phyloP scores from a whole-genome alignment of 768 basidiomycete genomes.

The Lactarius hengduanensis region DNA sequence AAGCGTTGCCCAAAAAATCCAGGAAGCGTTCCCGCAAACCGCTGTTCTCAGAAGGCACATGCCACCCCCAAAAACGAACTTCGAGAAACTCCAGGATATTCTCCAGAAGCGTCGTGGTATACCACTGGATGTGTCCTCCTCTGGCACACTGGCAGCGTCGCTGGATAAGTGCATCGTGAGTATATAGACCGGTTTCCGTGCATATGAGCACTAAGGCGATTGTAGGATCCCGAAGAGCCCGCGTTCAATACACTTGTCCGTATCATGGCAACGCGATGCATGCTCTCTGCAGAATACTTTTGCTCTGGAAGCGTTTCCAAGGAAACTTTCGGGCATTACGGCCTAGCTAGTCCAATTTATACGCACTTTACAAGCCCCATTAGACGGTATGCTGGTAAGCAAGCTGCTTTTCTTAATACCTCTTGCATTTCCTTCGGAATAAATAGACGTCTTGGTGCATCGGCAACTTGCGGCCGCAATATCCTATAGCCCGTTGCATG shows the following conservation, averaged over 20 bases:
- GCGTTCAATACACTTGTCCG: constrained; percentile 97
- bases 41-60: constrained; percentile 90
- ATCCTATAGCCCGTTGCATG: constrained; percentile 76
- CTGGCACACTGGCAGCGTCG: constrained; percentile 83
- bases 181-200: constrained; percentile 23
- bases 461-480: constrained; percentile 92
- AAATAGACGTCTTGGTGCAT: constrained; percentile 84
- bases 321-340: constrained; percentile 95
- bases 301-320: constrained; percentile 90
- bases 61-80: constrained; percentile 89
- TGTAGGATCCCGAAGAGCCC: constrained; percentile 75
- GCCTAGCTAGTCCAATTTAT: constrained; percentile 95
- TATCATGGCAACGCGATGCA: constrained; percentile 98
- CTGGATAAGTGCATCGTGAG: constrained; percentile 84
- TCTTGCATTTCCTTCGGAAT: neutral
- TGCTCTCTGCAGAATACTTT: constrained; percentile 98
- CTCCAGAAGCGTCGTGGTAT: constrained; percentile 81
- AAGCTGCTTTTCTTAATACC: neutral
- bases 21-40: constrained; percentile 93
- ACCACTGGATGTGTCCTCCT: constrained; percentile 85
- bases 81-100: constrained; percentile 94
- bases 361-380: constrained; percentile 99
- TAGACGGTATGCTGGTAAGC: constrained; percentile 85
- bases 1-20: constrained; percentile 87
- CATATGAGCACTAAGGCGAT: neutral